Evolutionary conservation across 78 protist genomes (phyloP).

Genomic region (Dictyostelium capitatum): DNA sequence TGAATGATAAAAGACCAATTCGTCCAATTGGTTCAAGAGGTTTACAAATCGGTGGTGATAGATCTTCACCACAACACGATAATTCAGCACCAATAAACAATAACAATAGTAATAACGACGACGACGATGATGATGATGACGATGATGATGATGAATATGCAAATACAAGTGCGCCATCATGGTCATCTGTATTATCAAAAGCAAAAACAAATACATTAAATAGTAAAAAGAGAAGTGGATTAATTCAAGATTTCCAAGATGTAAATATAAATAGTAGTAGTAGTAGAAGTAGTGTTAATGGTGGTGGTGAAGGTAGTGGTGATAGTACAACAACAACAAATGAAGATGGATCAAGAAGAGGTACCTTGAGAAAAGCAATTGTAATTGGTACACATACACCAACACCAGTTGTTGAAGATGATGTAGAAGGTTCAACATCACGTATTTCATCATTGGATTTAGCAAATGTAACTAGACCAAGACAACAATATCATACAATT

Average conservation of each 20-base stretch:
- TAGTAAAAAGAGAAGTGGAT: constrained; percentile 4
- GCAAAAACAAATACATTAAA: constrained; percentile 6
- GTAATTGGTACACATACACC: constrained; percentile 46
- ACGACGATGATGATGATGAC: constrained; percentile 50
- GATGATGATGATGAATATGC: constrained; percentile 1
- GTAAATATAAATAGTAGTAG: constrained; percentile 3
- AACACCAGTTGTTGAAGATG: neutral
- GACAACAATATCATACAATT: constrained; percentile 76
- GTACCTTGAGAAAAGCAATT: constrained; percentile 65
- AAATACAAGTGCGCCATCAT: neutral
- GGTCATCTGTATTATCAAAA: constrained; percentile 29
- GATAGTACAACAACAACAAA: neutral
- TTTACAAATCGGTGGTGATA: constrained; percentile 23
- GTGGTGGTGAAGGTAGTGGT: neutral
- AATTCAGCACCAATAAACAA: neutral
- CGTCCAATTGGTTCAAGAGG: constrained; percentile 15
- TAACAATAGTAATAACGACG: neutral
- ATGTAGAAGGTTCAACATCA: neutral
- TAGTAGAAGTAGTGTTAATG: neutral
- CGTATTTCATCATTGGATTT: constrained; percentile 59
- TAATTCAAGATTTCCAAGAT: neutral
- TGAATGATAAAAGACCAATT: constrained; percentile 23
- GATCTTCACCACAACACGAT: neutral
- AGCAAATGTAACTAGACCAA: constrained; percentile 66
- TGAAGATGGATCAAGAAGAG: constrained; percentile 22